These are phyloP conservation scores for Litsea cubeba DNA, from an alignment of 164 flowering plant genomes.

Conservation along the genomic window DNA sequence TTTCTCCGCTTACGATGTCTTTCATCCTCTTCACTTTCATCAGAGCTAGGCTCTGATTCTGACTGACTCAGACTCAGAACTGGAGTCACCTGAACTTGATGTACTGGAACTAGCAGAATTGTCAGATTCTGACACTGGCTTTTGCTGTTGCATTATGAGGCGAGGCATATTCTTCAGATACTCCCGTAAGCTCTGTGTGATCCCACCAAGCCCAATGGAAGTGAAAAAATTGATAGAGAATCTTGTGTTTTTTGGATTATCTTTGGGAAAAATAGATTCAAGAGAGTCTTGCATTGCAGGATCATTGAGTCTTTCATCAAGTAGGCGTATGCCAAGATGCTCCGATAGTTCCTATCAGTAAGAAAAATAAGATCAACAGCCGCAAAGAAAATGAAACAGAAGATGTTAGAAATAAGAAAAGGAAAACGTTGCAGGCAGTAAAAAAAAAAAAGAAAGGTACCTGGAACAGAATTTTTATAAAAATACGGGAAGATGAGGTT, in stretches of 20 bases:
- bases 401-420: not conserved
- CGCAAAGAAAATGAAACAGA: not conserved
- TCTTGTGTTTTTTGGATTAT: constrained; percentile 84
- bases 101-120: constrained; percentile 22
- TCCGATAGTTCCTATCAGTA: constrained; percentile 72
- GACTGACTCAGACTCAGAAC: constrained; percentile 36
- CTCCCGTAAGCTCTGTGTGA: constrained; percentile 81
- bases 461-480: constrained; percentile 90
- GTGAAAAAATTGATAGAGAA: constrained; percentile 92
- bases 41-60: constrained; percentile 24
- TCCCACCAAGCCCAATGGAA: constrained; percentile 92
- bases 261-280: constrained; percentile 86
- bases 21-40: constrained; percentile 28
- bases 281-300: constrained; percentile 73
- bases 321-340: constrained; percentile 75
- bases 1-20: constrained; percentile 34
- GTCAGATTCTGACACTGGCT: constrained; percentile 41
- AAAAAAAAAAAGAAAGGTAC: too few species aligned
- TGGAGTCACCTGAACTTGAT: constrained; percentile 29
- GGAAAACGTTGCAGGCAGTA: not conserved
- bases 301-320: constrained; percentile 77
- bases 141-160: constrained; percentile 85
- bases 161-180: constrained; percentile 89
- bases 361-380: not conserved
- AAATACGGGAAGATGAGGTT: constrained; percentile 92